Evolutionary conservation across 176 grass and related monocot species (phyloP), one percentile per base, ranked within the genome.

Genomic region (Ensete glaucum): DNA sequence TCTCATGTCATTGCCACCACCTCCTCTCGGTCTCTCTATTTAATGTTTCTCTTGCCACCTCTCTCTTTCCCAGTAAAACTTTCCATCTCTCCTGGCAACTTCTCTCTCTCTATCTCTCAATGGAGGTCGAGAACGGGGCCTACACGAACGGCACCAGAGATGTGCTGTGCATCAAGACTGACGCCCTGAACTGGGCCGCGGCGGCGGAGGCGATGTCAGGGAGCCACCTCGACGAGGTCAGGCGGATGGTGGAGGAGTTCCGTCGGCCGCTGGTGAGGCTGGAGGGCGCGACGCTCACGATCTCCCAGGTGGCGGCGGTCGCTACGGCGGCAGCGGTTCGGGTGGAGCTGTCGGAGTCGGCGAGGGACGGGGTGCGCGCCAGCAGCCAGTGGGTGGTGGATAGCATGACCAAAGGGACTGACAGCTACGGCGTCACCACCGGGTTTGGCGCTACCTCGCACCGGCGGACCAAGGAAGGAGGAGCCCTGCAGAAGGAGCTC

Each of bases 361-460:
- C 89, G 0, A 82, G 90, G 10, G 77, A 72, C 9, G 78, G 93
- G 3, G 93, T 97, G 76, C 88, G 88, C 76, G 89, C 83, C 52
- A 97, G 93, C 81, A 97, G 85, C 71, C 85, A 97, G 19, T 97
- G 93, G 93, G 88, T 97, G 71, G 75, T 93, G 82, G 83, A 84
- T 48, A 89, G 93, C 76, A 86, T 97, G 89, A 82, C 66, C 19
- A 88, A 89, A 12, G 92, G 92, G 74, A 96, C 89, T 51, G 92
- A 96, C 77, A 91, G 87, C 82, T 92, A 96, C 66, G 92, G 89
- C 1, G 89, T 96, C 71, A 96, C 92, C 23, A 96, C 92, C 13
- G 92, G 92, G 21, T 96, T 96, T 43, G 92, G 92, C 2, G 89
- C 89, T 69, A 96, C 92, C 14, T 96, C 92, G 12, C 89, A 96